Evolutionary conservation across 495 filamentous ascomycete genomes (phyloP), one percentile per base, ranked within the genome.

Genomic region (Penicillium dipodomyicola): DNA sequence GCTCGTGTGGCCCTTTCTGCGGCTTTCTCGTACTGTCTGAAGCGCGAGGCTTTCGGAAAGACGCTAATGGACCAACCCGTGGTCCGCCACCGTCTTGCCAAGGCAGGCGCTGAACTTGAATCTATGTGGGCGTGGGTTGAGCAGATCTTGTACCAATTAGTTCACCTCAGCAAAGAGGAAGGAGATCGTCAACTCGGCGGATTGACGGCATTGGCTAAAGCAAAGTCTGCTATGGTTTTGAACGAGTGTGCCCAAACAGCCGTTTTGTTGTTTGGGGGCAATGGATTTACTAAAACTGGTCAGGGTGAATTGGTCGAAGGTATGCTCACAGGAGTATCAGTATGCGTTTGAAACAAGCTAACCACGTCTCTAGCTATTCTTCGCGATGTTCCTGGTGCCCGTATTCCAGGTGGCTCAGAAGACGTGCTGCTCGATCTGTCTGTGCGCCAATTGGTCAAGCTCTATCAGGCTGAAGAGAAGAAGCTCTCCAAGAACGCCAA

Each of bases 31-130:
- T 90, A 91, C 68, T 80, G 80, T 37, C 62, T 91, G 57, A 85
- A 86, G 70, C 79, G 87, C 3, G 87, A 91, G 70, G 87, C 88
- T 8, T 92, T 91, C 61, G 86, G 87, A 1, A 89, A 89, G 71
- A 73, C 84, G 11, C 74, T 91, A 4, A 80, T 90, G 66, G 86
- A 89, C 39, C 87, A 90, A 67, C 80, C 86, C 0, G 87, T 91
- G 1, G 87, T 92, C 35, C 71, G 88, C 14, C 83, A 91, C 68
- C 75, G 87, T 33, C 73, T 92, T 8, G 87, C 87, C 12, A 88
- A 86, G 62, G 81, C 81, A 9, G 88, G 87, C 4, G 85, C 84
- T 4, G 73, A 84, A 63, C 71, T 91, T 8, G 88, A 92, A 69
- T 83, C 77, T 15, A 81, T 84, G 70, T 87, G 79, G 77, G 87